Evolutionary conservation across 2,329 filamentous ascomycete species (phyloP).

Genomic region (Gliomastix tumulicola): DNA sequence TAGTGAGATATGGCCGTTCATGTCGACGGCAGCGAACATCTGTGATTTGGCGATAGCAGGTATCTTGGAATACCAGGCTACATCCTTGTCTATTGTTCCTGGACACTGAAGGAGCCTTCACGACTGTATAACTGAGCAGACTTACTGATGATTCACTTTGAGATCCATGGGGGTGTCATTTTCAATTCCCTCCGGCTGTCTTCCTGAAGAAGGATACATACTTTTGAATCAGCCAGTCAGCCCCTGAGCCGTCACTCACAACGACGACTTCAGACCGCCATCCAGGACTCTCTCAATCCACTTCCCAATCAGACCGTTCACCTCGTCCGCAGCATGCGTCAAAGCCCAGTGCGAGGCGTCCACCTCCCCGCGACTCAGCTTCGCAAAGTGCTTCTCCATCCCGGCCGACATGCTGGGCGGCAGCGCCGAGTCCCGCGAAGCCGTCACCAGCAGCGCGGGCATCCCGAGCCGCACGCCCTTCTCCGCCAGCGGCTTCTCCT

Average conservation of each 20-base stretch:
- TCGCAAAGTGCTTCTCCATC: slow-evolving; percentile 63
- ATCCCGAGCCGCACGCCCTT: slow-evolving; percentile 48
- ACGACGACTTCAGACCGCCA: slow-evolving; percentile 2
- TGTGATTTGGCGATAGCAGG: too few species aligned
- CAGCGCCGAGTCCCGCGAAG: slow-evolving; percentile 64
- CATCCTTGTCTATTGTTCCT: too few species aligned
- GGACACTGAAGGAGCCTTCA: too few species aligned
- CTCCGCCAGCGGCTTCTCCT: slow-evolving; percentile 58
- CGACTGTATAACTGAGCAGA: too few species aligned
- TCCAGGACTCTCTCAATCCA: slow-evolving; percentile 53
- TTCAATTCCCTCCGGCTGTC: too few species aligned
- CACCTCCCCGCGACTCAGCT: slow-evolving; percentile 60
- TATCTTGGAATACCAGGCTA: too few species aligned
- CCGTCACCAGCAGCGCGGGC: slow-evolving; percentile 70
- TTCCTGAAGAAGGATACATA: too few species aligned
- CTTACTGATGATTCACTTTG: too few species aligned
- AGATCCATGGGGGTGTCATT: too few species aligned
- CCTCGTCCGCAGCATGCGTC: slow-evolving; percentile 62
- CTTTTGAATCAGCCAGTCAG: neutral
- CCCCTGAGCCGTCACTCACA: slow-evolving; percentile 1
- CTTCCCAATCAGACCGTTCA: slow-evolving; percentile 60
- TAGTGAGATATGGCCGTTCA: too few species aligned
- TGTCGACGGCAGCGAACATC: too few species aligned
- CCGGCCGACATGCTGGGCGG: slow-evolving; percentile 61
- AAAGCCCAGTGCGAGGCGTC: slow-evolving; percentile 75